Evolutionary conservation across 2,329 filamentous ascomycete species (phyloP), one percentile per base, ranked within the genome.

Genomic region (Fusarium miscanthi): DNA sequence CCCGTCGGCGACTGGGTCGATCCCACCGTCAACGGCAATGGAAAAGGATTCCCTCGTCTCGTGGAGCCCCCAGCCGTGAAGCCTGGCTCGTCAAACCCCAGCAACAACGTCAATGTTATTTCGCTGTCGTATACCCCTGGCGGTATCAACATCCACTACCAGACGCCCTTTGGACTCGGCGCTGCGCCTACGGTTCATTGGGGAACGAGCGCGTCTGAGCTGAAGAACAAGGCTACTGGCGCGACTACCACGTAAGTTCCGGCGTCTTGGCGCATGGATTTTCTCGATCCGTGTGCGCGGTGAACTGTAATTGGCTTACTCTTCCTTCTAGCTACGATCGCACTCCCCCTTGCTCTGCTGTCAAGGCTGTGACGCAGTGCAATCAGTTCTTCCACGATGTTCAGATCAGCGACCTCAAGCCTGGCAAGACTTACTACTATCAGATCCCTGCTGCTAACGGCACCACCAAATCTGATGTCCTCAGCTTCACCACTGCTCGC

Each of bases 1-100:
- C 57, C 61, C 1, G 40, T 63, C 12, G 61, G 61, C 11, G 61
- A 63, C 23, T 63, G 61, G 61, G 56, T 63, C 6, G 61, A 63
- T 13, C 56, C 37, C 2, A 62, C 30, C 1, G 16, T 62, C 31
- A 62, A 63, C 25, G 61, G 61, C 8, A 45, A 63, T 0, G 43
- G 37, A 8, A 62, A 33, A 2, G 61, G 61, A 45, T 63, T 63
- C 8, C 14, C 31, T 23, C 59, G 59, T 6, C 42, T 63, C 19
- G 54, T 63, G 4, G 54, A 63, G 8, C 42, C 59, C 1, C 54
- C 54, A 0, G 59, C 59, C 4, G 59, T 63, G 16, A 63, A 48
- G 4, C 59, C 59, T 17, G 23, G 25, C 17, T 63, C 54, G 11
- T n/a, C 35, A 4, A 21, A 59, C 0, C 54, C 54, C 5, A 63